Evolutionary conservation across 1,139 yeast genomes (phyloP).

Genomic region (Magnusiomyces fungicola): DNA sequence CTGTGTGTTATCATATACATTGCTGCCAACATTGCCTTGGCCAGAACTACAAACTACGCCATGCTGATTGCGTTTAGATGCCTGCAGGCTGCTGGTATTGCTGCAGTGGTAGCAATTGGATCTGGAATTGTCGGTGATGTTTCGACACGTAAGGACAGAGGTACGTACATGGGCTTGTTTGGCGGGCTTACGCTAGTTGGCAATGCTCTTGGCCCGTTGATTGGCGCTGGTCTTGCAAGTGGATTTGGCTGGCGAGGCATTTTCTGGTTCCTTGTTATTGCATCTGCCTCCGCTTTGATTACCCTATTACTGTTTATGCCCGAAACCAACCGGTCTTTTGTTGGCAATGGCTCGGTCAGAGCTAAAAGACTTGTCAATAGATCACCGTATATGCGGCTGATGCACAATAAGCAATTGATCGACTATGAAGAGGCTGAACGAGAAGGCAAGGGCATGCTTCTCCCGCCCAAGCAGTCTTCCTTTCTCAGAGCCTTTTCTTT

Average conservation of each 20-base stretch:
- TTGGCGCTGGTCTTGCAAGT: constrained; percentile 60
- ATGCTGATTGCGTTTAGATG: constrained; percentile 52
- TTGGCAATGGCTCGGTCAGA: constrained; percentile 56
- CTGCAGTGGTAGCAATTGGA: constrained; percentile 61
- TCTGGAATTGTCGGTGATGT: constrained; percentile 66
- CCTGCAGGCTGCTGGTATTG: constrained; percentile 61
- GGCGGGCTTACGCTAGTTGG: constrained; percentile 61
- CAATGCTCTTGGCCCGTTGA: constrained; percentile 66
- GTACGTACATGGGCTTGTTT: constrained; percentile 53
- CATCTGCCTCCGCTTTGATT: constrained; percentile 42
- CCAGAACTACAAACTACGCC: constrained; percentile 46
- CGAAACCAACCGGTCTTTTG: constrained; percentile 62
- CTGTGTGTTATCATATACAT: constrained; percentile 47
- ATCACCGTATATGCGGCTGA: constrained; percentile 34
- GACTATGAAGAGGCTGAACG: not conserved
- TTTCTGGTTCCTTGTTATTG: constrained; percentile 64
- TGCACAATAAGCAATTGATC: not conserved
- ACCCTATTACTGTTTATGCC: constrained; percentile 41
- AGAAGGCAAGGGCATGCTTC: not conserved
- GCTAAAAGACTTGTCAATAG: constrained; percentile 39
- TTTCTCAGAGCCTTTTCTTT: constrained; percentile 33
- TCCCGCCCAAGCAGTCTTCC: constrained; percentile 30
- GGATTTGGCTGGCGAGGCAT: constrained; percentile 67
- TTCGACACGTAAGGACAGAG: constrained; percentile 54
- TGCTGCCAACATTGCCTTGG: constrained; percentile 54